A percentile compares a stretch with the other conserved stretches of the same genome.
Evolutionary conservation across 306 rosid species (phyloP).

Genomic region (Glycine soja): DNA sequence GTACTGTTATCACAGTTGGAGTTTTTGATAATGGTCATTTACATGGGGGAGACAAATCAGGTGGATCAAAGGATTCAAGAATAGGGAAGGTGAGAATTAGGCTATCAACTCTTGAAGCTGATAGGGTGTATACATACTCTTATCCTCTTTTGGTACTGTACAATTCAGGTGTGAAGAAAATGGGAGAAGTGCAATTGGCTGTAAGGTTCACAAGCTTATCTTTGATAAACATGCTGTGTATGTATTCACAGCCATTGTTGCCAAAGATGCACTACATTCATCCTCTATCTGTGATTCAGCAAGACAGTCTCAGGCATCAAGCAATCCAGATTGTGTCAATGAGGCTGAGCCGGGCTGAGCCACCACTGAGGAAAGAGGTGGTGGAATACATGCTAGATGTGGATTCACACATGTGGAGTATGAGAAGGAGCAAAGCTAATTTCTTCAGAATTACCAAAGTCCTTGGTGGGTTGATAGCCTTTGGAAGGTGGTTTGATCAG

Average conservation of each 20-base stretch:
- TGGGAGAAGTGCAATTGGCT: slow-evolving; percentile 82
- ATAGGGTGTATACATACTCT: slow-evolving; percentile 76
- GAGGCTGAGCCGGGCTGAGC: slow-evolving; percentile 79
- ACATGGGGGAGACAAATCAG: slow-evolving; percentile 54
- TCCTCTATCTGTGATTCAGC: slow-evolving; percentile 73
- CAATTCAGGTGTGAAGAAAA: slow-evolving; percentile 80
- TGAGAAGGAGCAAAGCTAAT: slow-evolving; percentile 91
- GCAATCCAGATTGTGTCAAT: slow-evolving; percentile 77
- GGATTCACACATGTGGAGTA: slow-evolving; percentile 90
- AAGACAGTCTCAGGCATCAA: slow-evolving; percentile 71
- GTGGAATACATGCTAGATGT: slow-evolving; percentile 88
- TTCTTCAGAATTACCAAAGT: slow-evolving; percentile 79
- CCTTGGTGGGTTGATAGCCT: slow-evolving; percentile 63
- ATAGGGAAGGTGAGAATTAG: slow-evolving; percentile 86
- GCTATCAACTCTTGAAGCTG: slow-evolving; percentile 80
- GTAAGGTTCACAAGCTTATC: slow-evolving; percentile 80
- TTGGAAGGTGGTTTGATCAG: slow-evolving; percentile 80
- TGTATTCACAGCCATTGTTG: slow-evolving; percentile 76
- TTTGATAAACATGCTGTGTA: slow-evolving; percentile 66
- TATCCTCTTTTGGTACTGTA: slow-evolving; percentile 76
- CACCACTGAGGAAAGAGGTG: slow-evolving; percentile 79
- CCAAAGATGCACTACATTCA: slow-evolving; percentile 87
- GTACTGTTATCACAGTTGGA: slow-evolving; percentile 76
- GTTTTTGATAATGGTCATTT: slow-evolving; percentile 82
- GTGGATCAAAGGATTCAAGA: slow-evolving; percentile 68